Percentiles rank a stretch among this genome's conserved stretches.
Evolutionary conservation across 768 basidiomycete species (phyloP).

Genomic region (Termitomyces sp.): DNA sequence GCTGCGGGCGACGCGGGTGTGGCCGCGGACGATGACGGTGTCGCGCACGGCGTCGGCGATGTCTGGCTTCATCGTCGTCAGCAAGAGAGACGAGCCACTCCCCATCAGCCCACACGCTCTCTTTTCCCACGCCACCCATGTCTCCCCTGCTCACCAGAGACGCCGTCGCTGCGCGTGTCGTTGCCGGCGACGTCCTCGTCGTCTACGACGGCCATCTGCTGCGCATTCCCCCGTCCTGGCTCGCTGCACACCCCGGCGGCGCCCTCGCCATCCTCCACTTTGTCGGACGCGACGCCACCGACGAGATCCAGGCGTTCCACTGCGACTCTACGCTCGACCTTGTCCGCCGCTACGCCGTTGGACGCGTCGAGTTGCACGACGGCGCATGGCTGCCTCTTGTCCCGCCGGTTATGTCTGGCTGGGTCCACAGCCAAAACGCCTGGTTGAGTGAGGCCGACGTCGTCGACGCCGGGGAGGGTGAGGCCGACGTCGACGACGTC

Average conservation of each 20-base stretch:
- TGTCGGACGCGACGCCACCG: constrained; percentile 89
- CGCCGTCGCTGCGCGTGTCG: constrained; percentile 63
- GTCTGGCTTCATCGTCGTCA: constrained; percentile 11
- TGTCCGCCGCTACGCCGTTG: constrained; percentile 64
- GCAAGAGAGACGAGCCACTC: too few relatives aligned
- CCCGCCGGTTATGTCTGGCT: constrained; percentile 83
- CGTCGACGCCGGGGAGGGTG: constrained; percentile 35
- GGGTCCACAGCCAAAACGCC: constrained; percentile 50
- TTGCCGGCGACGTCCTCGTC: constrained; percentile 71
- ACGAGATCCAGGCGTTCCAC: constrained; percentile 95
- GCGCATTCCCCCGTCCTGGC: constrained; percentile 68
- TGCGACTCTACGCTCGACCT: constrained; percentile 47
- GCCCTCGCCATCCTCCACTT: constrained; percentile 88
- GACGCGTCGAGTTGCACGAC: constrained; percentile 41
- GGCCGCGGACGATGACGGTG: constrained; percentile 51
- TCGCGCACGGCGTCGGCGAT: constrained; percentile 65
- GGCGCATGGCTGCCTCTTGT: constrained; percentile 71
- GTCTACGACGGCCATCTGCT: constrained; percentile 63
- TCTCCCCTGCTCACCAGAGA: constrained; percentile 27
- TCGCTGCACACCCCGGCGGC: constrained; percentile 87
- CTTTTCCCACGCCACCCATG: constrained; percentile 5
- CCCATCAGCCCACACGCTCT: too few relatives aligned
- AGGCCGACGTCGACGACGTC: too few relatives aligned
- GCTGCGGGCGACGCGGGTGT: constrained; percentile 49
- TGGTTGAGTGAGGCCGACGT: constrained; percentile 62